Base-by-base conservation (phyloP, 768 basidiomycete genomes). In the Chalciporus chontae region DNA sequence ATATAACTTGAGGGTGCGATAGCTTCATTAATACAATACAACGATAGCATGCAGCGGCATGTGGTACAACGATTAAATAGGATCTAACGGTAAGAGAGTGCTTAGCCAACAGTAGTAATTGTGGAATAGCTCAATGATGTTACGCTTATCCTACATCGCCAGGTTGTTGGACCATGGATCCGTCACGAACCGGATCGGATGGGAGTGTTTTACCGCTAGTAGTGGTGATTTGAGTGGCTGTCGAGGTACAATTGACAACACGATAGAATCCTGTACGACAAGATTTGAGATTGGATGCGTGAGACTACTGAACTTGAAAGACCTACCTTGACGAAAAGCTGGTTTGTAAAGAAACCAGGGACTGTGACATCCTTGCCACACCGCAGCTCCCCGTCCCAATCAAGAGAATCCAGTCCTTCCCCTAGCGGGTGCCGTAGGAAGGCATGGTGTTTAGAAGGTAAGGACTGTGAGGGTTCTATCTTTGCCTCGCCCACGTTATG, bases 371-470 rank as follows among this genome's bases (percentile, higher is more conserved):
- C 67, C n/a, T 69, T 58, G 11, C 63, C 55, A 39, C 71, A 67
- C 24, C 58, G 60, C 13, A 84, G 52, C 48, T 77, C 74, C 11
- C 84, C 85, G 52, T 79, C 80, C 77, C 83, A 87, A 54, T 85
- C 83, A 2, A 85, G 65, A 53, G 75, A 69, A 29, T 72, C 72
- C 42, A 71, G 66, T 19, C 59, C 55, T 39, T 63, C 66, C 9
- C 58, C 56, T 17, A 60, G 52, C 21, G 53, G 51, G 40, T 48
- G 47, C 2, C 36, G 51, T 13, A 42, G 27, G 17, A 41, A 53
- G 6, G 51, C 21, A 8, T 23, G 40, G 40, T 43, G 48, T 53
- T 48, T 27, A 14, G 53, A 50, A 26, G 55, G 51, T 15, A 63
- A 59, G 13, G 77, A 73, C 0, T 77, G 75, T 1, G 78, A 67